These are phyloP conservation scores for Tanozyma kutaoensis DNA, from an alignment of 805 yeast species.

Conservation along the genomic window DNA sequence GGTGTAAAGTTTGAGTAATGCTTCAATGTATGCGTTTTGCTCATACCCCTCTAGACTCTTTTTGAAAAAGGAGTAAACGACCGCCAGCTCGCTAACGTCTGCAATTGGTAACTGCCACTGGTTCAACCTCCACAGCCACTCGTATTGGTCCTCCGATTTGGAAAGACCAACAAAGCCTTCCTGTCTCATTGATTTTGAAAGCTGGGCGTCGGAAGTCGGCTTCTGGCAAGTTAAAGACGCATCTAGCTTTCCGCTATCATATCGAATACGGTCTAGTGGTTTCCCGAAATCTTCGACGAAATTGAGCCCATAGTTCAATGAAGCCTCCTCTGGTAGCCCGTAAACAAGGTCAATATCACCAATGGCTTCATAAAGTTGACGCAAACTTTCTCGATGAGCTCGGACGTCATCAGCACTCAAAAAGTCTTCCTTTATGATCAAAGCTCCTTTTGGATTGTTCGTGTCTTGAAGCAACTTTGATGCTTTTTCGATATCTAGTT, in stretches of 20 bases:
- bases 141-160: slow-evolving; percentile 27
- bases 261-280: slow-evolving; percentile 30
- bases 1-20: too few relatives aligned
- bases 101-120: slow-evolving; percentile 43
- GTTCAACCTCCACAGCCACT: slow-evolving; percentile 65
- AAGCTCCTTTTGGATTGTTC: too few relatives aligned
- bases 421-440: too few relatives aligned
- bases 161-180: slow-evolving; percentile 52
- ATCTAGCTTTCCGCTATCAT: slow-evolving; percentile 46
- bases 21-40: not conserved
- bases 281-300: slow-evolving; percentile 17
- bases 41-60: not conserved
- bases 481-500: slow-evolving; percentile 1
- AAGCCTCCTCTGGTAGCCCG: slow-evolving; percentile 51
- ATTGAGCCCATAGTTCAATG: slow-evolving; percentile 37
- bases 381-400: slow-evolving; percentile 1
- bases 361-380: slow-evolving; percentile 34
- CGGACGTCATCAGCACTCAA: not conserved
- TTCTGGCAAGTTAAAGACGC: slow-evolving; percentile 12
- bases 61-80: not conserved
- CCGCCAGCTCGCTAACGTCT: not conserved
- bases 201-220: slow-evolving; percentile 2
- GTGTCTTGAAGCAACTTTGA: not conserved
- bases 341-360: slow-evolving; percentile 50
- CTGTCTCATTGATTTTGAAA: slow-evolving; percentile 25